Evolutionary conservation across 2,329 filamentous ascomycete genomes (phyloP).

Genomic region (Elsinoe ampelina): DNA sequence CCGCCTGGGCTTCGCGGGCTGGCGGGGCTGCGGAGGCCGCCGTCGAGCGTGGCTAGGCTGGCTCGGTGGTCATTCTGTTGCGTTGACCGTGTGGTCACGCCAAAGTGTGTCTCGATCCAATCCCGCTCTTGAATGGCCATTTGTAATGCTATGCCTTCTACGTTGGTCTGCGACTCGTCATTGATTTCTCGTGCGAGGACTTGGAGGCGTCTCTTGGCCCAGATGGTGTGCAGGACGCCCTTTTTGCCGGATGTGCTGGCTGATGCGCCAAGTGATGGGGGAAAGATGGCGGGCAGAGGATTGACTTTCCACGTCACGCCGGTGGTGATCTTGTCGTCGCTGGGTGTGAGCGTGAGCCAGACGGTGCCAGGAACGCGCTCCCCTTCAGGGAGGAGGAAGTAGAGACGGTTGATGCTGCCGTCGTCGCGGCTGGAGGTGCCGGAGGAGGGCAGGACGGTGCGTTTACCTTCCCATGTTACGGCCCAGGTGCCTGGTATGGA

Average conservation of each 20-base stretch:
- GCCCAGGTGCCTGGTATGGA: slow-evolving; percentile 54
- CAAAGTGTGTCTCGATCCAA: slow-evolving; percentile 80
- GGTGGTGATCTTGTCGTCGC: slow-evolving; percentile 22
- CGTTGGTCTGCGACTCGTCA: slow-evolving; percentile 60
- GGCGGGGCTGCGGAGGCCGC: slow-evolving; percentile 39
- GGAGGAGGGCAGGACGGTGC: slow-evolving; percentile 55
- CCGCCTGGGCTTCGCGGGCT: slow-evolving; percentile 54
- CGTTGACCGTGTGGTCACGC: slow-evolving; percentile 41
- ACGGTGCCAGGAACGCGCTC: slow-evolving; percentile 63
- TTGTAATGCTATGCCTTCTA: slow-evolving; percentile 71
- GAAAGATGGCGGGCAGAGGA: slow-evolving; percentile 78
- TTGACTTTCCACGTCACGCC: slow-evolving; percentile 55
- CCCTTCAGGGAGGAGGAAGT: slow-evolving; percentile 70
- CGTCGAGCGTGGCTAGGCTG: slow-evolving; percentile 28
- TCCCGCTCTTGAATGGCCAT: slow-evolving; percentile 77
- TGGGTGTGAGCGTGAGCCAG: slow-evolving; percentile 48
- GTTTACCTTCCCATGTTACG: slow-evolving; percentile 74
- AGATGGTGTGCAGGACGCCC: slow-evolving; percentile 79
- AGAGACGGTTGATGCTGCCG: slow-evolving; percentile 53
- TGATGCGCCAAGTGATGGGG: slow-evolving; percentile 60
- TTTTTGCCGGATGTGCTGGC: slow-evolving; percentile 60
- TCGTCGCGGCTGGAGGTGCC: slow-evolving; percentile 15
- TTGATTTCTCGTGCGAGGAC: slow-evolving; percentile 70
- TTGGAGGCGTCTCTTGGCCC: slow-evolving; percentile 73
- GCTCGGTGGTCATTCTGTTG: slow-evolving; percentile 19